Percentiles rank a stretch among this genome's conserved stretches.
Evolutionary conservation across 163 green algal species (phyloP).

Genomic region (Scenedesmus sp.): DNA sequence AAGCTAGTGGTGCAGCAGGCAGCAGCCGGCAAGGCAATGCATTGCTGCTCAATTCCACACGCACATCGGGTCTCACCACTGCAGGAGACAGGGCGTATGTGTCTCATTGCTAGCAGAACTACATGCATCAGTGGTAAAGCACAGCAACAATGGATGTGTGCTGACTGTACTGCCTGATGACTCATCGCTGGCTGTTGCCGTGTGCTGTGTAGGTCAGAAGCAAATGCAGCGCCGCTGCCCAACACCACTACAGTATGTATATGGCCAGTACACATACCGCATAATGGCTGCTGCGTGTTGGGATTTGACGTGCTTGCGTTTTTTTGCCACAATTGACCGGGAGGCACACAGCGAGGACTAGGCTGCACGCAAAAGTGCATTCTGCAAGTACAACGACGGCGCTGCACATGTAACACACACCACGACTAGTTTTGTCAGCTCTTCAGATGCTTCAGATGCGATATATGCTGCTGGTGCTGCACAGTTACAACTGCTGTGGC

Average conservation of each 20-base stretch:
- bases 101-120: too few species aligned
- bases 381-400: too few species aligned
- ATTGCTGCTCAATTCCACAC: background rate
- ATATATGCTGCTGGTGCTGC: too few species aligned
- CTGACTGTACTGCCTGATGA: background rate
- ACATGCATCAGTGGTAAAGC: background rate
- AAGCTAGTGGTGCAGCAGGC: background rate
- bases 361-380: background rate
- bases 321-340: too few species aligned
- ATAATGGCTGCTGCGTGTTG: background rate
- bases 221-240: background rate
- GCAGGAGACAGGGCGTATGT: background rate
- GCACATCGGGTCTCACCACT: too few species aligned
- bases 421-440: too few species aligned
- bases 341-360: too few species aligned
- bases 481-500: background rate
- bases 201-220: background rate
- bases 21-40: background rate
- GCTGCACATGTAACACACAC: too few species aligned
- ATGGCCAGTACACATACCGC: background rate
- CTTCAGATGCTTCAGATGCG: too few species aligned
- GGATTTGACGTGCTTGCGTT: too few species aligned
- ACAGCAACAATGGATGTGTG: background rate
- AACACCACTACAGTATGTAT: background rate
- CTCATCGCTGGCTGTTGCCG: background rate